A percentile compares a stretch with the other conserved stretches of the same genome.
Conservation (phyloP, 805 yeast species). For the Schwanniomyces pseudopolymorphus region DNA sequence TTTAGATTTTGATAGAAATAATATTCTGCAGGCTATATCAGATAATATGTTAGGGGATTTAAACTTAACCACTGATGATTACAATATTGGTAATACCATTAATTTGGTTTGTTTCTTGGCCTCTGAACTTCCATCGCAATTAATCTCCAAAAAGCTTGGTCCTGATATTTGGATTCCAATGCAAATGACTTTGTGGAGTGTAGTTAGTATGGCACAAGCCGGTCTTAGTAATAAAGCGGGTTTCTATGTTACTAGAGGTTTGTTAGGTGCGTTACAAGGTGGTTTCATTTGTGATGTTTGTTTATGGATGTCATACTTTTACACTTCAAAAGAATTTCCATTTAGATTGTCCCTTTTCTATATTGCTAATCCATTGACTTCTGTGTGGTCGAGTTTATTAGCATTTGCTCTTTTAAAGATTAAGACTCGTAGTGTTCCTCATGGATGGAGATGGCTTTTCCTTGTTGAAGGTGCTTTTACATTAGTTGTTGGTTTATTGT, state of each 20-base stretch:
- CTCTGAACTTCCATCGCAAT: conserved; percentile 66
- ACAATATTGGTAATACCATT: conserved; percentile 58
- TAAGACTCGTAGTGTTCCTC: conserved; percentile 10
- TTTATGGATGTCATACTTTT: conserved; percentile 67
- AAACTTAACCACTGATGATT: conserved; percentile 53
- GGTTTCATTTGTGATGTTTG: conserved; percentile 68
- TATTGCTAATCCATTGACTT: conserved; percentile 51
- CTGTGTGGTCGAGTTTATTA: conserved; percentile 26
- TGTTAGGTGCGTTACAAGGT: conserved; percentile 62
- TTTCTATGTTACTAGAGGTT: conserved; percentile 49
- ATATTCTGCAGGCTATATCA: conserved; percentile 56
- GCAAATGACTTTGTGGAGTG: conserved; percentile 57
- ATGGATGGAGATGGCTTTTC: conserved; percentile 65
- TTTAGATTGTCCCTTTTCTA: conserved; percentile 58
- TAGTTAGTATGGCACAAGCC: conserved; percentile 54
- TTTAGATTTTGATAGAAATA: conserved; percentile 58
- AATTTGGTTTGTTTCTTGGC: conserved; percentile 50
- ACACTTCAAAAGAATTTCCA: conserved; percentile 57
- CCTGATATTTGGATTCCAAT: conserved; percentile 63
- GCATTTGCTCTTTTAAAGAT: conserved; percentile 19
- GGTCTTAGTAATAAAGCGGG: conserved; percentile 39
- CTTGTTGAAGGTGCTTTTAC: conserved; percentile 63
- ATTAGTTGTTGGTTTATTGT: conserved; percentile 47
- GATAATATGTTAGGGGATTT: conserved; percentile 56
- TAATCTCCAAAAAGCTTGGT: conserved; percentile 62